A percentile compares a stretch with the other conserved stretches of the same genome.
phyloP scores from a whole-genome alignment of 23 red algal genomes.

The Gracilaria caudata region DNA sequence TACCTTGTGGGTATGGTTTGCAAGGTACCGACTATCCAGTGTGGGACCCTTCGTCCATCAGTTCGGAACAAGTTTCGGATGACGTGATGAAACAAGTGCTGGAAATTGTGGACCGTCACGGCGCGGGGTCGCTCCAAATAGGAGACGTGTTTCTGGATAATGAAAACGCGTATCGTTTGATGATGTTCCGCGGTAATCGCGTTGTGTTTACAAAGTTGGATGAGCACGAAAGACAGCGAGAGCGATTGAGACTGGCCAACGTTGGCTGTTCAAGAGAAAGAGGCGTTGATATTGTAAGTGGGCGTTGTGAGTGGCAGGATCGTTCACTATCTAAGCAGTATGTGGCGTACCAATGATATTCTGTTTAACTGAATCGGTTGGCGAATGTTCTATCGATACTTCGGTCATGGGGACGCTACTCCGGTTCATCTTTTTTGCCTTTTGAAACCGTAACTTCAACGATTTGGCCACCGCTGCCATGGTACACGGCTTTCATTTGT shows the following conservation, averaged over 20 bases:
- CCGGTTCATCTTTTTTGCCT: too few species aligned
- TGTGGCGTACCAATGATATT: too few species aligned
- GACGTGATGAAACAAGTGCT: slow-evolving; percentile 14
- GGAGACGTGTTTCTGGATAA: slow-evolving; percentile 1
- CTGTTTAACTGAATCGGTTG: too few species aligned
- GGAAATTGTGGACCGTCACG: not conserved
- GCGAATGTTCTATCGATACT: not conserved
- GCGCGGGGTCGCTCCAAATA: not conserved
- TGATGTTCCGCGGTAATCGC: not conserved
- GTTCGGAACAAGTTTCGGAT: not conserved
- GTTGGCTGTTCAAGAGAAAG: not conserved
- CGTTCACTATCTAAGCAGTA: not conserved
- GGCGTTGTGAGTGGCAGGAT: not conserved
- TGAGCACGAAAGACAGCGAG: not conserved
- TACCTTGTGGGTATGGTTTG: slow-evolving; percentile 30
- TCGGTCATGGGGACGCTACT: too few species aligned
- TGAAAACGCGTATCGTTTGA: not conserved
- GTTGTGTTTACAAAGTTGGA: slow-evolving; percentile 23
- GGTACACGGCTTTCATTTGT: too few species aligned
- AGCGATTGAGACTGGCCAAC: not conserved
- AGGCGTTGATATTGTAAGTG: not conserved
- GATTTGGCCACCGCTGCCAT: too few species aligned
- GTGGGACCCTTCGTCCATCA: not conserved
- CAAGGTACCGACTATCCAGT: slow-evolving; percentile 35
- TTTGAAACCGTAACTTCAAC: too few species aligned